These are phyloP conservation scores for Globisporangium echinulatum DNA, from an alignment of 352 stramenopile species.

Conservation along the genomic window DNA sequence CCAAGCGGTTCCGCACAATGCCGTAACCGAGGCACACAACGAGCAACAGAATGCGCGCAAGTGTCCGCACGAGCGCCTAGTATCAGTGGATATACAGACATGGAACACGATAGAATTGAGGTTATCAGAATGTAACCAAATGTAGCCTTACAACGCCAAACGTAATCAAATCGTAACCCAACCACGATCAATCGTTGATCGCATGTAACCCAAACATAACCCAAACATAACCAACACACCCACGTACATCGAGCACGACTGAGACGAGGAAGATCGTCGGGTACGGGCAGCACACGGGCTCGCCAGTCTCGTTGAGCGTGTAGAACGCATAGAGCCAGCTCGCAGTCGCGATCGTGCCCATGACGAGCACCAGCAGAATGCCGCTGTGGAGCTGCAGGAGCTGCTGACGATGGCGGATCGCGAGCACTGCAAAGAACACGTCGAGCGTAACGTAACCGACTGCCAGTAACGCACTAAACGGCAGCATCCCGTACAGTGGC, in stretches of 20 bases:
- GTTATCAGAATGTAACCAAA: neutral
- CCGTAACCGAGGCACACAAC: slow-evolving; percentile 89
- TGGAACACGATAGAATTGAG: too few relatives aligned
- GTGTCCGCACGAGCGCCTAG: slow-evolving; percentile 71
- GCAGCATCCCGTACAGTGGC: slow-evolving; percentile 80
- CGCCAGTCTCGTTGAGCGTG: slow-evolving; percentile 84
- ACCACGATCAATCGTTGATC: neutral
- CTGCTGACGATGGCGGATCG: slow-evolving; percentile 63
- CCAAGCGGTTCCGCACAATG: slow-evolving; percentile 71
- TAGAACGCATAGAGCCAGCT: slow-evolving; percentile 85
- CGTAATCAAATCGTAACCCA: neutral
- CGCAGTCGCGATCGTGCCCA: slow-evolving; percentile 51
- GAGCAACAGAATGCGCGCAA: slow-evolving; percentile 80
- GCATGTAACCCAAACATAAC: neutral
- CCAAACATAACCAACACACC: too few relatives aligned
- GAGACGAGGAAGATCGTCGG: slow-evolving; percentile 77
- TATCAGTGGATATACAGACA: neutral
- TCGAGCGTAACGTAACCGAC: slow-evolving; percentile 74
- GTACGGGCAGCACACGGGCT: slow-evolving; percentile 87
- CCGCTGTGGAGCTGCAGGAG: slow-evolving; percentile 76
- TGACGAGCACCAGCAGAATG: slow-evolving; percentile 73
- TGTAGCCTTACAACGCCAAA: too few relatives aligned
- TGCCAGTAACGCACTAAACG: slow-evolving; percentile 71
- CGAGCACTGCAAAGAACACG: slow-evolving; percentile 68
- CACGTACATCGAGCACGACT: slow-evolving; percentile 75